Conservation (phyloP, 225 moss, liverwort and hornwort species). For the Pleurozium schreberi region DNA sequence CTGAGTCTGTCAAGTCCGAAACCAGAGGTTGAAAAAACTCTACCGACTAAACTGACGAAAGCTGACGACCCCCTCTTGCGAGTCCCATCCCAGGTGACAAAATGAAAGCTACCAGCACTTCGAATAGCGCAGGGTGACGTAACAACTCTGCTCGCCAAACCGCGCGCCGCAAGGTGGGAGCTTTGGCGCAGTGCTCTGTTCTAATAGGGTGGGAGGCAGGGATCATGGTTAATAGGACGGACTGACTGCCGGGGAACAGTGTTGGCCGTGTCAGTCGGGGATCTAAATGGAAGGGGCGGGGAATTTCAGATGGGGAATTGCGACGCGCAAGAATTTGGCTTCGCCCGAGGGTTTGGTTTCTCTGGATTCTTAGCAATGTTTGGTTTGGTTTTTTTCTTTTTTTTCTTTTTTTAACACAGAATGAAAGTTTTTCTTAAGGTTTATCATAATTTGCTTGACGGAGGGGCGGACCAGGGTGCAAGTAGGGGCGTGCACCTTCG, state of each 20-base stretch:
- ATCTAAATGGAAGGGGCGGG: background rate
- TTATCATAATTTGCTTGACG: background rate
- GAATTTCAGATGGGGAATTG: background rate
- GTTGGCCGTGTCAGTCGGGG: background rate
- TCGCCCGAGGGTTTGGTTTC: background rate
- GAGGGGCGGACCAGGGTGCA: background rate
- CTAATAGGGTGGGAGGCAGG: too few relatives aligned
- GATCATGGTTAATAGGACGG: too few relatives aligned
- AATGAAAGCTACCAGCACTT: background rate
- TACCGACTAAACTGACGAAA: background rate
- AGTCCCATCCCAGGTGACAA: background rate
- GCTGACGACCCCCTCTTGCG: background rate
- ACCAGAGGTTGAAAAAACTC: background rate
- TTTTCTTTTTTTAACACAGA: too few relatives aligned
- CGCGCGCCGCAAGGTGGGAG: background rate
- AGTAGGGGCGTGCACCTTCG: background rate
- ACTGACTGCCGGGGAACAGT: background rate
- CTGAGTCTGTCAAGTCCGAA: background rate
- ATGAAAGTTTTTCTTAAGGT: background rate
- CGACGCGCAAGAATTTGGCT: background rate
- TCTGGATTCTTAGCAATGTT: too few relatives aligned
- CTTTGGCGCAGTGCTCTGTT: background rate
- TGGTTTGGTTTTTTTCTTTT: rapidly evolving
- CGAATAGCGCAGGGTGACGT: background rate
- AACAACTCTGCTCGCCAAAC: background rate